Percentiles rank a stretch among this genome's conserved stretches.
phyloP scores from a whole-genome alignment of 2,329 filamentous ascomycete species.

The Trichoderma sp. region DNA sequence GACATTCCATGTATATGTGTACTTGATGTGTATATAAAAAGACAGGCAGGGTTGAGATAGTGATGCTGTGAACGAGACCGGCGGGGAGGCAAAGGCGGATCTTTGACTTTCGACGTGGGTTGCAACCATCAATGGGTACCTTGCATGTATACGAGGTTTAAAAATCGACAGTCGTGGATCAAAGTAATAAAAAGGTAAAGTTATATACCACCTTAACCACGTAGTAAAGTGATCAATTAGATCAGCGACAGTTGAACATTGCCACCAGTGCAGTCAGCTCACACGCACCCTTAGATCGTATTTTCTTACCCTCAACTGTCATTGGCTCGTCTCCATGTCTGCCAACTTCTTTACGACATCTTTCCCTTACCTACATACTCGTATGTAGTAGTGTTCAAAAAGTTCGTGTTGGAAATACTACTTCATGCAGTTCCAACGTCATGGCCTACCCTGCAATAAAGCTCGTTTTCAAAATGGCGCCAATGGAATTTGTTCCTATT shows the following conservation, averaged over 20 bases:
- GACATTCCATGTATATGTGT: background rate
- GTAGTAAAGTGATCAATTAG: background rate
- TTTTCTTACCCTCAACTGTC: background rate
- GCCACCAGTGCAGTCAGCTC: background rate
- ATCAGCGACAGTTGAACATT: background rate
- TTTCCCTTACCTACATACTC: background rate
- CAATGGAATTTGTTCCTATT: conserved; percentile 4
- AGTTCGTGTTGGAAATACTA: background rate
- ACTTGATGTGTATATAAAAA: background rate
- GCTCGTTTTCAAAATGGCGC: conserved; percentile 1
- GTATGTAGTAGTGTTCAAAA: background rate
- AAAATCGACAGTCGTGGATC: background rate
- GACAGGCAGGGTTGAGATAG: background rate
- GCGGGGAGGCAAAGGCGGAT: background rate
- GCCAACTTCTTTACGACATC: background rate
- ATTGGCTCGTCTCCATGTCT: background rate
- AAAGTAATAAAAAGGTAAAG: background rate
- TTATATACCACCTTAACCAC: too few relatives aligned
- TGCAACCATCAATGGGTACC: background rate
- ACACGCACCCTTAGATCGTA: background rate
- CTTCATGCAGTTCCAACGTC: background rate
- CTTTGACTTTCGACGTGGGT: background rate
- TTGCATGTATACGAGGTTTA: background rate
- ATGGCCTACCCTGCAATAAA: background rate
- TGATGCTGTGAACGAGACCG: background rate